These are phyloP conservation scores for Oropetium thomaeum DNA, from an alignment of 176 grass and related monocot genomes.

Conservation along the genomic window DNA sequence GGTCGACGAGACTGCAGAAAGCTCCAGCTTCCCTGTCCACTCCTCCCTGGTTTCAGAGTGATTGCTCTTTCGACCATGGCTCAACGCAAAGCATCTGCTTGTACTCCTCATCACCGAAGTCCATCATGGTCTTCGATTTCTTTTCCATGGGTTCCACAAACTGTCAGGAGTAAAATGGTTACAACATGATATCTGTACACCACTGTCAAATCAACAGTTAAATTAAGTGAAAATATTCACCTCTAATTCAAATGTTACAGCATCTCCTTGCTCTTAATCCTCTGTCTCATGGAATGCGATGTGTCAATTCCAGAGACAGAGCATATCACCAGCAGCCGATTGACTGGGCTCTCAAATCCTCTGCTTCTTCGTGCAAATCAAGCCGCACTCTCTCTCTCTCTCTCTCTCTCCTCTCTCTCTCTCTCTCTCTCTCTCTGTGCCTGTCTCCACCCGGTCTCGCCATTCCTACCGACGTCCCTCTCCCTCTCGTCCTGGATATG, in stretches of 20 bases:
- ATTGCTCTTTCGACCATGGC: conserved; percentile 61
- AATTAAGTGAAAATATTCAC: conserved; percentile 34
- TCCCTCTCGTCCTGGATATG: no score
- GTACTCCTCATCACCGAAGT: conserved; percentile 89
- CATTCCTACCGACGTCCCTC: no score
- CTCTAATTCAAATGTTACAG: conserved; percentile 96
- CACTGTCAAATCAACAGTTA: background rate
- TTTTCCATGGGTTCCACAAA: conserved; percentile 95
- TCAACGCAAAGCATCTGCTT: conserved; percentile 93
- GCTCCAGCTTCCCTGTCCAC: conserved; percentile 87
- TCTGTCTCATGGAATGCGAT: no score
- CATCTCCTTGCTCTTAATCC: conserved; percentile 93
- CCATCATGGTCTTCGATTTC: conserved; percentile 61
- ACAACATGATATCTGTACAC: background rate
- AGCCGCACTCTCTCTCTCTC: no score
- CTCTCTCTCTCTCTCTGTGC: no score
- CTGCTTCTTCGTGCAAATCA: no score
- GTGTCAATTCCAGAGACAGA: no score
- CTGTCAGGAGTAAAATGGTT: conserved; percentile 28
- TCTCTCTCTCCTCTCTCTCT: no score
- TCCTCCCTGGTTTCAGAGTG: conserved; percentile 78
- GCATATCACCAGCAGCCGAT: no score
- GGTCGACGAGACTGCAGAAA: conserved; percentile 67
- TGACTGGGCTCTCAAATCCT: no score
- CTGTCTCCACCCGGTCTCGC: no score